Evolutionary conservation across 2,329 filamentous ascomycete genomes (phyloP).

Genomic region (Microsporum canis): DNA sequence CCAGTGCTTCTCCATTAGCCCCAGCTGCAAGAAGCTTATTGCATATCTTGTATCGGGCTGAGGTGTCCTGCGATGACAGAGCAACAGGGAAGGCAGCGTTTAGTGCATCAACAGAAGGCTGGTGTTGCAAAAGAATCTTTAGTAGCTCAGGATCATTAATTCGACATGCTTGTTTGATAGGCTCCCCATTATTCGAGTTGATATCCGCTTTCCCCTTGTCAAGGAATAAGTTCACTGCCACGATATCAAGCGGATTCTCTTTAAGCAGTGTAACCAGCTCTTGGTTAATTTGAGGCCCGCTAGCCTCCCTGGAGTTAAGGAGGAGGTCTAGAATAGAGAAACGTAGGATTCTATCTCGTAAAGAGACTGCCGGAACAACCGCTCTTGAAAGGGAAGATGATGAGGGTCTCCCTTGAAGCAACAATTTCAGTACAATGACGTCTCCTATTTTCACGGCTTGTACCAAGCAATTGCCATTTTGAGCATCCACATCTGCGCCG

Average conservation of each 20-base stretch:
- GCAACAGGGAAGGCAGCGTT: conserved; percentile 11
- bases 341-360: conserved; percentile 11
- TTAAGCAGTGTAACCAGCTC: conserved; percentile 11
- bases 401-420: conserved; percentile 13
- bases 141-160: conserved; percentile 10
- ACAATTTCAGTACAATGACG: conserved; percentile 11
- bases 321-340: conserved; percentile 14
- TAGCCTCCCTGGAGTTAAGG: conserved; percentile 11
- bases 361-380: conserved; percentile 8
- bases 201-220: conserved; percentile 15
- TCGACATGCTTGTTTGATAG: conserved; percentile 10
- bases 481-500: conserved; percentile 13
- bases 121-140: conserved; percentile 12
- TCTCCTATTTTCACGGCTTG: conserved; percentile 12
- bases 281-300: conserved; percentile 11
- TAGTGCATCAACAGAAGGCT: conserved; percentile 9
- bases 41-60: conserved; percentile 13
- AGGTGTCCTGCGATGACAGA: conserved; percentile 6
- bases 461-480: conserved; percentile 13
- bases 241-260: conserved; percentile 13
- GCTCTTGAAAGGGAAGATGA: conserved; percentile 12
- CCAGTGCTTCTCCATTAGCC: conserved; percentile 12
- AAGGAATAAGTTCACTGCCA: conserved; percentile 11
- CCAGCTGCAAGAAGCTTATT: conserved; percentile 13
- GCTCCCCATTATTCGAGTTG: conserved; percentile 11